A percentile compares a stretch with the other conserved stretches of the same genome.
Conservation (phyloP, 345 rosid genomes). For the Capsella bursapastoris region DNA sequence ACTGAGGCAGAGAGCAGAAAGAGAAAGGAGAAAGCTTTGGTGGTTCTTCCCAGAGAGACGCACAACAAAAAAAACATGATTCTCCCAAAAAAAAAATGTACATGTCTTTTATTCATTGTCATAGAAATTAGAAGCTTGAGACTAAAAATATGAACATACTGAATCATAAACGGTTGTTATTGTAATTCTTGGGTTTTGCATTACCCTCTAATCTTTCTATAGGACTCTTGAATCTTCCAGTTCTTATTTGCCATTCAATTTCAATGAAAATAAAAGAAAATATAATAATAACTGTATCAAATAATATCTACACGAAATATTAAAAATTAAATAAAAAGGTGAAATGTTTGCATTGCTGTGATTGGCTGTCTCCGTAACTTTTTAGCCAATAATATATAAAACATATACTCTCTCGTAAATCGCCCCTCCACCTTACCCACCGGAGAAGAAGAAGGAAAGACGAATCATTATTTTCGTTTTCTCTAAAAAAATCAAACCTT, state of each 20-base stretch:
- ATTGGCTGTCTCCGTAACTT: conserved; percentile 31
- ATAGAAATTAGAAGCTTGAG: conserved; percentile 25
- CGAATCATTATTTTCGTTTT: not conserved
- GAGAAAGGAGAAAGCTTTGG: not conserved
- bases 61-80: conserved; percentile 7
- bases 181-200: not conserved
- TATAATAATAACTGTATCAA: too few species aligned
- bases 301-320: too few species aligned
- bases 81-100: conserved; percentile 20
- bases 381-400: not conserved
- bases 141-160: not conserved
- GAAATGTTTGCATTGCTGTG: not conserved
- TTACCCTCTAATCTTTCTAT: not conserved
- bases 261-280: too few species aligned
- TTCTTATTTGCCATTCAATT: not conserved
- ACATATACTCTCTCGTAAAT: not conserved
- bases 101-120: conserved; percentile 25
- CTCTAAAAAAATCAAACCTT: not conserved
- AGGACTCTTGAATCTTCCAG: conserved; percentile 15
- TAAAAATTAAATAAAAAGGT: too few species aligned
- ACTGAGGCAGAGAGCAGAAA: conserved; percentile 27
- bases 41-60: conserved; percentile 21
- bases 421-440: not conserved
- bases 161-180: conserved; percentile 4
- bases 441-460: not conserved